Conservation (phyloP, 2,329 filamentous ascomycete genomes). For the Fusarium sp. region DNA sequence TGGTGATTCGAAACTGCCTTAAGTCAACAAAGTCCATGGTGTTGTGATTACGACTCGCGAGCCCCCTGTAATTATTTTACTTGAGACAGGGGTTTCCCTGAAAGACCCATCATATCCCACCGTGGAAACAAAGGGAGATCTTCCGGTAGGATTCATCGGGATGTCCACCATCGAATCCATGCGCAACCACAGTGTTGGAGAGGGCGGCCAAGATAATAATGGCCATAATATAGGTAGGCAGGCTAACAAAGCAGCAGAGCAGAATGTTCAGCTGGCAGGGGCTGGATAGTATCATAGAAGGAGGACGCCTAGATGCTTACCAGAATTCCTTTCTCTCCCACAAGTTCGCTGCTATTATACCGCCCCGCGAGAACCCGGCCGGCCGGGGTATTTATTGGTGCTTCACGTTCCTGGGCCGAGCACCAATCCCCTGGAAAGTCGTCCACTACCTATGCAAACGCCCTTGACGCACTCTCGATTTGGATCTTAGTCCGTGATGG, state of each 20-base stretch:
- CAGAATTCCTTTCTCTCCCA: neutral
- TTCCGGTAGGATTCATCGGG: conserved; percentile 29
- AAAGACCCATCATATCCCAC: neutral
- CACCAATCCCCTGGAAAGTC: conserved; percentile 25
- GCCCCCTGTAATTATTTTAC: conserved; percentile 14
- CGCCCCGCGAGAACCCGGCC: conserved; percentile 5
- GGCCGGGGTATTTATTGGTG: neutral
- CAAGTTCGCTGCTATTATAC: neutral
- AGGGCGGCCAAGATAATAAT: conserved; percentile 6
- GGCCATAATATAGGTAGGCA: neutral
- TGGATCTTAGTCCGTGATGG: conserved; percentile 35
- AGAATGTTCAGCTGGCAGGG: neutral
- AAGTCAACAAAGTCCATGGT: conserved; percentile 26
- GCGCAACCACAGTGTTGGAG: conserved; percentile 11
- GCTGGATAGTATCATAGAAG: neutral
- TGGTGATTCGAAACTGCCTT: conserved; percentile 29
- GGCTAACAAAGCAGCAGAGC: neutral
- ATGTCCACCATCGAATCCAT: conserved; percentile 12
- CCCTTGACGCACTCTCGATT: conserved; percentile 39
- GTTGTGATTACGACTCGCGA: conserved; percentile 28
- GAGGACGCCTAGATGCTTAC: neutral
- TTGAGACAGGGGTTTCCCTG: conserved; percentile 20
- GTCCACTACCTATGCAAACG: conserved; percentile 24
- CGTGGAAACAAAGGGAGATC: conserved; percentile 31
- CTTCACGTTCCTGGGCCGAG: conserved; percentile 7